A percentile compares a stretch with the other conserved stretches of the same genome.
These are phyloP conservation scores for Pinus albicaulis DNA, from an alignment of 75 land plant species.

Conservation along the genomic window DNA sequence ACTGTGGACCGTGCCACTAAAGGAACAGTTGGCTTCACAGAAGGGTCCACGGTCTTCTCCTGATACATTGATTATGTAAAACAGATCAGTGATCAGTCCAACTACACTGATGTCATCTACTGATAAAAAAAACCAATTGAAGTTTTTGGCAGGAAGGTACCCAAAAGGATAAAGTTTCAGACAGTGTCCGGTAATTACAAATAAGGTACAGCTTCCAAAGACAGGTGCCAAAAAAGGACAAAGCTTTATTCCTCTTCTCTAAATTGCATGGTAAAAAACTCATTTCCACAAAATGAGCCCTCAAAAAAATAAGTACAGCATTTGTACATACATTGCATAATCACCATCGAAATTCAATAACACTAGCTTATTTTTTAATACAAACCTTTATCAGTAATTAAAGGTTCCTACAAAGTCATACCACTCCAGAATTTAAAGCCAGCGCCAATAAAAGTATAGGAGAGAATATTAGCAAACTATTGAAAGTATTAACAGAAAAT, in stretches of 20 bases:
- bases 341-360: neutral
- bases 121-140: neutral
- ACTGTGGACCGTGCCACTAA: conserved; percentile 25
- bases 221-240: neutral
- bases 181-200: neutral
- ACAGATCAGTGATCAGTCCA: neutral
- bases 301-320: neutral
- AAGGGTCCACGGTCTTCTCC: conserved; percentile 41
- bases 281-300: neutral
- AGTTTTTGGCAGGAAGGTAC: neutral
- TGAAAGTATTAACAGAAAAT: neutral
- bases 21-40: conserved; percentile 29
- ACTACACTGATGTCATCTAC: neutral
- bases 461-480: neutral
- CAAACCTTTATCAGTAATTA: neutral
- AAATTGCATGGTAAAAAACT: neutral
- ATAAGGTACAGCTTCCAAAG: neutral
- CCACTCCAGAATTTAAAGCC: neutral
- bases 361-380: neutral
- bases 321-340: neutral
- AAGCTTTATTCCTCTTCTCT: neutral
- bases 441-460: neutral
- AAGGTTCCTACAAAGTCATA: neutral
- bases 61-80: conserved; percentile 6
- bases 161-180: neutral